Evolutionary conservation across 495 filamentous ascomycete genomes (phyloP).

Genomic region (Sordaria brevicollis): DNA sequence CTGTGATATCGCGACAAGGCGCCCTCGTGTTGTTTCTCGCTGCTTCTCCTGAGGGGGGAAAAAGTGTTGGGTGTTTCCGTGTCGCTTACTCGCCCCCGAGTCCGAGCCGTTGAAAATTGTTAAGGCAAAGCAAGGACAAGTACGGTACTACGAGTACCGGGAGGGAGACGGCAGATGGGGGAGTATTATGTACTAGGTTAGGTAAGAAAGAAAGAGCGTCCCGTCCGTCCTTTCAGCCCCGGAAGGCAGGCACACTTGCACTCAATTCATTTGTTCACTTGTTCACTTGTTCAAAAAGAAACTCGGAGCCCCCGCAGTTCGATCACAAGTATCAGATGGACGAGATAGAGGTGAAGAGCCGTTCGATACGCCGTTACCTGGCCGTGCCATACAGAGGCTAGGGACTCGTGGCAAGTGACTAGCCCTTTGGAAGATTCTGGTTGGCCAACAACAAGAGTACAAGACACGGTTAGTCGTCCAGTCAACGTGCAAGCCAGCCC

Average conservation of each 20-base stretch:
- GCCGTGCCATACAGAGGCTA: neutral
- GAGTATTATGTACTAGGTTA: neutral
- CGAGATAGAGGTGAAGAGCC: no score
- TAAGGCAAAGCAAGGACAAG: no score
- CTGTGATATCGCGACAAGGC: neutral
- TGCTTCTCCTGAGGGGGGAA: neutral
- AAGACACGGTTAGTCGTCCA: neutral
- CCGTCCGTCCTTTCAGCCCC: neutral
- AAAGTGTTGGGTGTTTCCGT: neutral
- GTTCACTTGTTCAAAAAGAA: no score
- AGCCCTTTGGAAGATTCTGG: neutral
- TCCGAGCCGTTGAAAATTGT: neutral
- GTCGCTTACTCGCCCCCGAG: neutral
- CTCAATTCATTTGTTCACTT: neutral
- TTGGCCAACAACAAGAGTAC: neutral
- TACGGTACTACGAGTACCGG: neutral
- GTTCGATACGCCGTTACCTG: neutral
- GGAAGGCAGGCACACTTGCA: neutral
- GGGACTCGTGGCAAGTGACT: neutral
- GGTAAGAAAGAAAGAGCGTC: neutral
- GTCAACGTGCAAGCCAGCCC: neutral
- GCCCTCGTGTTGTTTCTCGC: neutral
- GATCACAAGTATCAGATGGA: neutral
- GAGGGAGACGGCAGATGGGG: neutral
- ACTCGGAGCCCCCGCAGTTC: neutral